These are phyloP conservation scores for Kodamaea derodonti DNA, from an alignment of 1,139 yeast genomes.

Conservation along the genomic window DNA sequence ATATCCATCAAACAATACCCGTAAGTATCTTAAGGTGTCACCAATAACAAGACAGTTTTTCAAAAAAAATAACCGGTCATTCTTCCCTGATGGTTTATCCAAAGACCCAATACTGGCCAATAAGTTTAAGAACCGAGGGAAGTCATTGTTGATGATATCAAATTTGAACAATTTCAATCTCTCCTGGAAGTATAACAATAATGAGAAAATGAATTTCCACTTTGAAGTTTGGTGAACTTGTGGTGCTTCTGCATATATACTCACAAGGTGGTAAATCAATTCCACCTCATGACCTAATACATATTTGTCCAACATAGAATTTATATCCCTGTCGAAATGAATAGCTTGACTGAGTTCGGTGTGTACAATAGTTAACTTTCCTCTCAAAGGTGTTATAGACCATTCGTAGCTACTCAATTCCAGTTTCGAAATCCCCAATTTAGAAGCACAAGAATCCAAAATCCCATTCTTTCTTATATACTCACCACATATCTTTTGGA, in stretches of 20 bases:
- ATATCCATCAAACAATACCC: constrained; percentile 30
- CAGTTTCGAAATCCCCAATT: constrained; percentile 27
- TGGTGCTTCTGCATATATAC: constrained; percentile 27
- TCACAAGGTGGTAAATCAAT: constrained; percentile 27
- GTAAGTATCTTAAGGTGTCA: constrained; percentile 9
- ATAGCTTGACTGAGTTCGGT: constrained; percentile 25
- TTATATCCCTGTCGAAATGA: constrained; percentile 18
- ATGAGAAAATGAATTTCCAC: constrained; percentile 26
- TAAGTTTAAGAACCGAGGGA: constrained; percentile 21
- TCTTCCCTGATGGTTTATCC: constrained; percentile 4
- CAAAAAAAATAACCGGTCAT: constrained; percentile 7
- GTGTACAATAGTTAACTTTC: constrained; percentile 26
- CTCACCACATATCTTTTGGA: constrained; percentile 21
- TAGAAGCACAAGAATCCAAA: constrained; percentile 22
- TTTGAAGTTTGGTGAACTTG: constrained; percentile 17
- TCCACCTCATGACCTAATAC: constrained; percentile 19
- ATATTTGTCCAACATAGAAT: constrained; percentile 21
- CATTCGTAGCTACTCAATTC: constrained; percentile 26
- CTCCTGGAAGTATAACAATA: constrained; percentile 21
- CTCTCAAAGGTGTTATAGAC: constrained; percentile 20
- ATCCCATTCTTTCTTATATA: constrained; percentile 13
- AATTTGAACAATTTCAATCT: constrained; percentile 18
- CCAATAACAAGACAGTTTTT: constrained; percentile 6
- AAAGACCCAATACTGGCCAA: constrained; percentile 16
- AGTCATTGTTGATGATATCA: constrained; percentile 15